Evolutionary conservation across 2,329 filamentous ascomycete species (phyloP).

Genomic region (Chrysoporthe austroafricana): DNA sequence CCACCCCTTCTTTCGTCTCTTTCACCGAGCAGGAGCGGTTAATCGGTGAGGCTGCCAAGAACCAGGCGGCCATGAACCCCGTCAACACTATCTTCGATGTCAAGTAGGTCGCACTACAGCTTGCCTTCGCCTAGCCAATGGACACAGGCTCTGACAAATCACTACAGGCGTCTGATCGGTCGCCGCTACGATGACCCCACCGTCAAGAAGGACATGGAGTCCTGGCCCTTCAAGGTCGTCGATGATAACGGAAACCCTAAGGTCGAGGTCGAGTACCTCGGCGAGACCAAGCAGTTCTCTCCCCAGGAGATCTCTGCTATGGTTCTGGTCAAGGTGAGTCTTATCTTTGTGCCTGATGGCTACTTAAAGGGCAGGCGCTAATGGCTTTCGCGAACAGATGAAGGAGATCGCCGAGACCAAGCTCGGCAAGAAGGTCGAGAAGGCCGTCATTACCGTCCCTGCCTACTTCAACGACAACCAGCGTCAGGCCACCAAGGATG

Average conservation of each 20-base stretch:
- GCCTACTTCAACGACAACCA: conserved; percentile 99
- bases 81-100: conserved; percentile 98
- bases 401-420: conserved; percentile 99
- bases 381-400: conserved; percentile 66
- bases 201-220: conserved; percentile 98
- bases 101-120: conserved; percentile 68
- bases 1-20: conserved; percentile 97
- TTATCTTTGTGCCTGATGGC: neutral
- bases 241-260: conserved; percentile 86
- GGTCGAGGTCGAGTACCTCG: conserved; percentile 94
- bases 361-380: conserved; percentile 8
- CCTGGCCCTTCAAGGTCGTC: conserved; percentile 98
- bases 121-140: neutral
- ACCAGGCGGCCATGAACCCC: conserved; percentile 99
- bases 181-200: conserved; percentile 92
- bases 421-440: conserved; percentile 98
- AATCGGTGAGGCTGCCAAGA: conserved; percentile 99
- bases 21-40: conserved; percentile 99
- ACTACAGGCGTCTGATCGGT: conserved; percentile 87
- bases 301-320: conserved; percentile 99
- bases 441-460: conserved; percentile 98
- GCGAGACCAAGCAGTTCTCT: conserved; percentile 93
- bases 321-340: conserved; percentile 90
- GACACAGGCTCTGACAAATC: conserved; percentile 14
- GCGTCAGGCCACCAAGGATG: conserved; percentile 98